Evolutionary conservation across 202 grass and related monocot genomes (phyloP).

Genomic region (Digitaria exilis): DNA sequence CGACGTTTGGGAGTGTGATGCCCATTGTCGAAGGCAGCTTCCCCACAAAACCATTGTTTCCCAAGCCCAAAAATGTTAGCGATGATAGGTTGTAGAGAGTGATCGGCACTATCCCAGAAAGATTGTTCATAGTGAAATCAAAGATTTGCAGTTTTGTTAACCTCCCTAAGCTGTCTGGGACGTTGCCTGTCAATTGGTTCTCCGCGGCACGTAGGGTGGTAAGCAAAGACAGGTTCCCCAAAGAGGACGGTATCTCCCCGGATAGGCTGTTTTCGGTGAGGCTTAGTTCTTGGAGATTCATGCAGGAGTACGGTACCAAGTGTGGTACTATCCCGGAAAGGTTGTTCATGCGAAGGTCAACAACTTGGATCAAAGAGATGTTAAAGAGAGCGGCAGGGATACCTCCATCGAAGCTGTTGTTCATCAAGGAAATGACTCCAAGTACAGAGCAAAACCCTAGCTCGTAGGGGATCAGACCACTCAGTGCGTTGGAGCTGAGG

Average conservation of each 20-base stretch:
- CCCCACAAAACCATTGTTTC: slow-evolving; percentile 37
- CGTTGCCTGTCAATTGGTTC: slow-evolving; percentile 30
- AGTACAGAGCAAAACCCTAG: neutral
- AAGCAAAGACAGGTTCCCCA: slow-evolving; percentile 28
- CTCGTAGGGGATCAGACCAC: neutral
- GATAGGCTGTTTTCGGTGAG: slow-evolving; percentile 37
- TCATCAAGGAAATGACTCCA: neutral
- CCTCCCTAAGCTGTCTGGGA: slow-evolving; percentile 21
- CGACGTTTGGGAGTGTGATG: slow-evolving; percentile 34
- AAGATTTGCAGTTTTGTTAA: neutral
- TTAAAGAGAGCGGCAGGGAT: slow-evolving; percentile 21
- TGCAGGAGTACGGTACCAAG: no score
- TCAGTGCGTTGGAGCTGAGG: slow-evolving; percentile 28
- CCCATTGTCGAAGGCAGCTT: slow-evolving; percentile 40
- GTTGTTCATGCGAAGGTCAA: neutral
- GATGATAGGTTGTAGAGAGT: neutral
- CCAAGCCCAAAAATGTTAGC: neutral
- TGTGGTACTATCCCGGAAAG: no score
- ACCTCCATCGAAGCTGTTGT: slow-evolving; percentile 19
- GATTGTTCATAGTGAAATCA: slow-evolving; percentile 29
- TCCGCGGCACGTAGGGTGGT: neutral
- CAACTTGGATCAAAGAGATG: neutral
- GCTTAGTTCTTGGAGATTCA: no score
- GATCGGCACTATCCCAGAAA: slow-evolving; percentile 23
- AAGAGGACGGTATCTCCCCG: slow-evolving; percentile 19